These are phyloP conservation scores for Leersia perrieri DNA, from an alignment of 176 grass and related monocot genomes.

Conservation along the genomic window DNA sequence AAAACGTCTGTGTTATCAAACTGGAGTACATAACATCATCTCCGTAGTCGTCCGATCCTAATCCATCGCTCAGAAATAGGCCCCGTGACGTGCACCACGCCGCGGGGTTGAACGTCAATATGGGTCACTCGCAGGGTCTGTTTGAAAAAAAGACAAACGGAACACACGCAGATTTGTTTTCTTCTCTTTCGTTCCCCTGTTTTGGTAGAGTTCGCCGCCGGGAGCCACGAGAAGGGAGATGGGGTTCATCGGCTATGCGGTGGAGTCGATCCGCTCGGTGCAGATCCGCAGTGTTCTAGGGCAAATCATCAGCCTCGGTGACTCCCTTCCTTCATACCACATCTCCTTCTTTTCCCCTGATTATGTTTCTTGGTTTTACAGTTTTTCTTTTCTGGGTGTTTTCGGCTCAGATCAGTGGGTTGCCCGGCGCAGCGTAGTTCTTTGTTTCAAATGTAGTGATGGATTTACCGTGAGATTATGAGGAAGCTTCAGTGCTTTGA, in stretches of 20 bases:
- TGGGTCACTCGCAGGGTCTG: neutral
- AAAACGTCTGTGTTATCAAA: too few relatives aligned
- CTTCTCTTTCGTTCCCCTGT: neutral
- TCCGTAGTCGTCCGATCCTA: neutral
- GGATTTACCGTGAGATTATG: neutral
- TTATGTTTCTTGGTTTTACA: neutral
- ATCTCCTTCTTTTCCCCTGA: neutral
- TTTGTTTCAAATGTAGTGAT: neutral
- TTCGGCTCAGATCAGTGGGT: neutral
- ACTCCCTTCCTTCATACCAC: neutral
- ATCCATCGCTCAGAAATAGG: neutral
- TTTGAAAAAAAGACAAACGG: neutral
- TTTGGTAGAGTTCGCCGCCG: neutral
- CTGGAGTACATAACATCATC: too few relatives aligned
- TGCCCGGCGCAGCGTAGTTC: neutral
- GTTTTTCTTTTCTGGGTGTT: neutral
- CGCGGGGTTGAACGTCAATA: neutral
- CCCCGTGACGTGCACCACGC: neutral
- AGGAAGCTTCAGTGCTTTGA: neutral
- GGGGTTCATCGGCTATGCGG: conserved; percentile 23
- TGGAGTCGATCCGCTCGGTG: conserved; percentile 31
- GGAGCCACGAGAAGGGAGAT: conserved; percentile 5
- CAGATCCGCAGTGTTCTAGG: conserved; percentile 2
- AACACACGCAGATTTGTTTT: neutral
- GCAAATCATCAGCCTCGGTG: conserved; percentile 31